These are phyloP conservation scores for Pseudogymnoascus sp. DNA, from an alignment of 2,329 filamentous ascomycete genomes.

Conservation along the genomic window DNA sequence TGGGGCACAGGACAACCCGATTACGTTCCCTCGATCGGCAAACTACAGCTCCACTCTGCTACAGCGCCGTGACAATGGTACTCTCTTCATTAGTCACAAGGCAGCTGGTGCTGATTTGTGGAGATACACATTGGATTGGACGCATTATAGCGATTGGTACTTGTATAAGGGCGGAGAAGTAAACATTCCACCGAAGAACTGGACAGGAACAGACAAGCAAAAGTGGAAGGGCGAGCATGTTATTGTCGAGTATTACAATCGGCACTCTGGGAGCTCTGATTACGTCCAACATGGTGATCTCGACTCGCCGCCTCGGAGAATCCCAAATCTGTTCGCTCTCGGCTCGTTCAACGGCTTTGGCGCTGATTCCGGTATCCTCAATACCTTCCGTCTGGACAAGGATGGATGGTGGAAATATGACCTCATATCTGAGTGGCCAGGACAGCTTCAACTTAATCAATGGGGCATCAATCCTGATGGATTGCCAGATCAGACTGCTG, in stretches of 20 bases:
- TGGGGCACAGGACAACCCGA: conserved; percentile 48
- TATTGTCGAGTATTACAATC: conserved; percentile 55
- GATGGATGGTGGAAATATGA: conserved; percentile 50
- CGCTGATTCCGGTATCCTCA: conserved; percentile 51
- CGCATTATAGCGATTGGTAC: conserved; percentile 42
- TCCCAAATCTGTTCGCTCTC: conserved; percentile 56
- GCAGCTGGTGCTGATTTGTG: conserved; percentile 54
- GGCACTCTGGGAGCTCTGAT: conserved; percentile 49
- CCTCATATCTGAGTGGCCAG: conserved; percentile 57
- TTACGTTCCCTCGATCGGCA: conserved; percentile 46
- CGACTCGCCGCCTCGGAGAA: conserved; percentile 39
- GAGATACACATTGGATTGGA: conserved; percentile 19
- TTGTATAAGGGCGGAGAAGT: conserved; percentile 44
- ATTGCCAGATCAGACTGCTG: conserved; percentile 50
- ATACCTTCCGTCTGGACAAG: conserved; percentile 42
- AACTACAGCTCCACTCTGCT: conserved; percentile 52
- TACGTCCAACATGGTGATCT: conserved; percentile 54
- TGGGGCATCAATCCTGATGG: conserved; percentile 60
- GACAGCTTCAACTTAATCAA: conserved; percentile 52
- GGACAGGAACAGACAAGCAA: conserved; percentile 51
- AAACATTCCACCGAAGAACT: conserved; percentile 41
- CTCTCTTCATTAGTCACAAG: conserved; percentile 43
- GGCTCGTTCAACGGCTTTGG: conserved; percentile 57
- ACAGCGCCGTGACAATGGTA: conserved; percentile 29
- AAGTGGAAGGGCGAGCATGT: conserved; percentile 55